phyloP scores from a whole-genome alignment of 345 rosid genomes.

The Gossypium rotundifolium region DNA sequence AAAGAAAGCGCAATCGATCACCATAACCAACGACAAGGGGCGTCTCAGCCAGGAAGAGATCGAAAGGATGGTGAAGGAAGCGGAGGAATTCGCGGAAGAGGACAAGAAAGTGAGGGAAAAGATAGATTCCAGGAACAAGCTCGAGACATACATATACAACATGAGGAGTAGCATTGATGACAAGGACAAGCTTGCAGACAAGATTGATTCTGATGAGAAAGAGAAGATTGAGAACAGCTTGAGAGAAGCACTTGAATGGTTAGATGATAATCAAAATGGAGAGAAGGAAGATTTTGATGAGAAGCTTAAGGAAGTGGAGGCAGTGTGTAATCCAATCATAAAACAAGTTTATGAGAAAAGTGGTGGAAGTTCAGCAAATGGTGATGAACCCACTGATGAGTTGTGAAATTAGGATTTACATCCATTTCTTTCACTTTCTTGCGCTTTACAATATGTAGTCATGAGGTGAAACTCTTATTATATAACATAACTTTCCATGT shows the following conservation, averaged over 20 bases:
- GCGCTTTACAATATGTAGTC: neutral
- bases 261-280: conserved; percentile 12
- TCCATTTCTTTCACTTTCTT: neutral
- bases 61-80: conserved; percentile 12
- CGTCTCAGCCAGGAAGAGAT: conserved; percentile 18
- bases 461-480: too few relatives aligned
- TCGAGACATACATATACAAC: conserved; percentile 16
- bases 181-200: conserved; percentile 9
- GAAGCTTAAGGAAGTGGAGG: conserved; percentile 11
- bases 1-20: conserved; percentile 14
- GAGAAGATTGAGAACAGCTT: conserved; percentile 7
- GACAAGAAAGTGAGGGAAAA: conserved; percentile 14
- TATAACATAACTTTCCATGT: neutral
- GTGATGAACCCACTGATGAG: conserved; percentile 5
- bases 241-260: conserved; percentile 15
- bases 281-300: conserved; percentile 13
- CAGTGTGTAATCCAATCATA: conserved; percentile 1
- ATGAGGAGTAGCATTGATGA: conserved; percentile 12
- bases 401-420: neutral
- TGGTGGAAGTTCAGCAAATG: neutral
- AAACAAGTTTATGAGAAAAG: conserved; percentile 11
- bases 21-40: conserved; percentile 17
- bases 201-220: conserved; percentile 7
- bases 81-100: conserved; percentile 15
- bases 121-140: conserved; percentile 13